These are phyloP conservation scores for Boletus subcaerulescens DNA, from an alignment of 768 basidiomycete species.

Conservation along the genomic window DNA sequence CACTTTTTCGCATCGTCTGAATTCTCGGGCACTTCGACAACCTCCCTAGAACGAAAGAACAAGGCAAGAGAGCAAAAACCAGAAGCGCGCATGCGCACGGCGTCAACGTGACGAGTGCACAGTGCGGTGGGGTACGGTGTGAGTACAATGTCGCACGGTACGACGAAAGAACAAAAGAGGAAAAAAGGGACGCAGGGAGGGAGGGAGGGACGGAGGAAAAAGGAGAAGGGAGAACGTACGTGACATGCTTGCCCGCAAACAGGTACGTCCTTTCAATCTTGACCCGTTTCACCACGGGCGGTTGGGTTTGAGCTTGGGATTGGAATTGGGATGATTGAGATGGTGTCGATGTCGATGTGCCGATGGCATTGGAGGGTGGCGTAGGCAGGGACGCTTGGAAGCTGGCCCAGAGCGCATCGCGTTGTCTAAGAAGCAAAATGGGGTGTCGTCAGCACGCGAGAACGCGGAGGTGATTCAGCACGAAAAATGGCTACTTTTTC, in stretches of 20 bases:
- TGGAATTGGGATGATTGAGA: too few species aligned
- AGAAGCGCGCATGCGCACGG: too few species aligned
- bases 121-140: too few species aligned
- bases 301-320: too few species aligned
- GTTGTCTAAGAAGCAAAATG: conserved; percentile 39
- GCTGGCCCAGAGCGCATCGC: conserved; percentile 61
- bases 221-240: conserved; percentile 38
- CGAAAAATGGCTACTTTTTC: conserved; percentile 39
- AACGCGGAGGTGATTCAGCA: not conserved
- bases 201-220: not conserved
- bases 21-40: conserved; percentile 68
- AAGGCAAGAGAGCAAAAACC: too few species aligned
- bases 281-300: conserved; percentile 42
- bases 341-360: not conserved
- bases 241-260: conserved; percentile 74
- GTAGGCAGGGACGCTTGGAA: conserved; percentile 63
- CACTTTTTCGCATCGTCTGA: conserved; percentile 76
- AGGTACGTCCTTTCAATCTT: conserved; percentile 67
- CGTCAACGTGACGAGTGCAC: too few species aligned
- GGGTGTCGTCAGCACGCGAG: not conserved
- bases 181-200: not conserved
- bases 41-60: conserved; percentile 48
- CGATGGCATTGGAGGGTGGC: conserved; percentile 7
- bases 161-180: too few species aligned
- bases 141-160: too few species aligned